Conservation (phyloP, 495 filamentous ascomycete species). For the Parathielavia appendiculata region DNA sequence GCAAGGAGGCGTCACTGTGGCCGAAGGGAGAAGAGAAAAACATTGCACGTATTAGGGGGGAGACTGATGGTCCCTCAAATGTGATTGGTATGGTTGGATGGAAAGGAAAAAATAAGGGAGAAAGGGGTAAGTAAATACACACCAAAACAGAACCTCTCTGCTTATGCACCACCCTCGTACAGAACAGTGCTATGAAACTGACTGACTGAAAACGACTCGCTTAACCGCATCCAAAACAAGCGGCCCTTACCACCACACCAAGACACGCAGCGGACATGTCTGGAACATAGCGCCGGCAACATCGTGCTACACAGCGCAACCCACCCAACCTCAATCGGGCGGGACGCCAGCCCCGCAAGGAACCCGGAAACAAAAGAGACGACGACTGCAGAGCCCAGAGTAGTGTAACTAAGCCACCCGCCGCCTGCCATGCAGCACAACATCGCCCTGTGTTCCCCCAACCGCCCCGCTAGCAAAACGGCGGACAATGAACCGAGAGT, state of each 20-base stretch:
- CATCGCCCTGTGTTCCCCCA: neutral
- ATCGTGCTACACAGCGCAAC: neutral
- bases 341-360: conserved; percentile 1
- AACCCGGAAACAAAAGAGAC: too few species aligned
- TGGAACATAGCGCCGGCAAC: conserved; percentile 1
- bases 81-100: neutral
- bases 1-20: too few species aligned
- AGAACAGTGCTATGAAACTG: neutral
- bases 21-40: too few species aligned
- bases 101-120: neutral
- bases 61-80: neutral
- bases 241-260: neutral
- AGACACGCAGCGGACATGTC: neutral
- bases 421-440: neutral
- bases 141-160: neutral
- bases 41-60: neutral
- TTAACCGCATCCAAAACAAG: neutral
- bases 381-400: too few species aligned
- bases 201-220: neutral
- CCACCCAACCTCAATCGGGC: neutral
- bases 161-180: neutral
- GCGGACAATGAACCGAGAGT: neutral
- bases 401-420: neutral
- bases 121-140: neutral
- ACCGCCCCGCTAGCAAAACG: neutral